Evolutionary conservation across 2,329 filamentous ascomycete genomes (phyloP).

Genomic region (Aspergillus sp.): DNA sequence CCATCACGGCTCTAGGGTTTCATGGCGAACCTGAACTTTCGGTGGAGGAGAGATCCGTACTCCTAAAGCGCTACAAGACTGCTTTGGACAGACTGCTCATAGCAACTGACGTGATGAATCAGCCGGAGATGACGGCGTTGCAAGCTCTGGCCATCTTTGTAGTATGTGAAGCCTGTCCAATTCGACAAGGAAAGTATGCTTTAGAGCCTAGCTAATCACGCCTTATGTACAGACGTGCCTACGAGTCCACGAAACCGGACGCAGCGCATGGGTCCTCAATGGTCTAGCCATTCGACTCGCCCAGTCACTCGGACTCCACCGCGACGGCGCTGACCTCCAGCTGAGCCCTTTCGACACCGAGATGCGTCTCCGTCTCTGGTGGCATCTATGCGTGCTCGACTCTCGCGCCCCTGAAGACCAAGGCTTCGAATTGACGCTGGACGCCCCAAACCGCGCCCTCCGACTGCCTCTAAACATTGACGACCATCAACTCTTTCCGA

Average conservation of each 20-base stretch:
- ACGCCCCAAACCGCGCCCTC: background rate
- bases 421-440: background rate
- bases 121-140: background rate
- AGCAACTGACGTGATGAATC: background rate
- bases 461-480: background rate
- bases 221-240: background rate
- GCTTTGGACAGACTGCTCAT: background rate
- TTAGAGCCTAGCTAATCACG: background rate
- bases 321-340: background rate
- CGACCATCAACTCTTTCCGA: background rate
- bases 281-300: background rate
- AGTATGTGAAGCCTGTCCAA: background rate
- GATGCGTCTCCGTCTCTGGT: background rate
- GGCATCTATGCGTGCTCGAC: background rate
- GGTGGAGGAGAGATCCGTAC: background rate
- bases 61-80: background rate
- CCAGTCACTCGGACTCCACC: background rate
- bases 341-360: background rate
- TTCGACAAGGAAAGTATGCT: background rate
- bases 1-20: background rate
- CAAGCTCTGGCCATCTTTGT: background rate
- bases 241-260: slow-evolving; percentile 1
- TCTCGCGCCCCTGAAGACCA: background rate
- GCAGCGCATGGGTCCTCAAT: background rate
- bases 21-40: background rate